A percentile compares a stretch with the other conserved stretches of the same genome.
Conservation (phyloP, 1,284 basidiomycete genomes). For the Wolfiporia cocos region DNA sequence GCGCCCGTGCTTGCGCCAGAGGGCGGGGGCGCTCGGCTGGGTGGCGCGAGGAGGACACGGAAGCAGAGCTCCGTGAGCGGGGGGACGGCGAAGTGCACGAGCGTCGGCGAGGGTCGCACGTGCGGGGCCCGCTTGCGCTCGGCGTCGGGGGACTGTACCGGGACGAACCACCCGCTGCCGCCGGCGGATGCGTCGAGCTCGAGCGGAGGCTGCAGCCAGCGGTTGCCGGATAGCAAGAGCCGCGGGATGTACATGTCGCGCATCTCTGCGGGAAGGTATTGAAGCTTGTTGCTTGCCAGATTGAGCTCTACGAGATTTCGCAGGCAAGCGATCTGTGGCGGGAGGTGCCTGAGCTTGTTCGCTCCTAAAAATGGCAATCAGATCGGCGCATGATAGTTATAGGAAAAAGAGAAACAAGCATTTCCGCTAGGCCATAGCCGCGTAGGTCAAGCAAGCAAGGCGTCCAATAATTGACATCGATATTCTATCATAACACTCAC, state of each 20-base stretch:
- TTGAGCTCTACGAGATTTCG: constrained; percentile 54
- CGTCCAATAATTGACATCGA: too few species aligned
- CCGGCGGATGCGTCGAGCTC: neutral
- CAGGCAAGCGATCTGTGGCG: constrained; percentile 56
- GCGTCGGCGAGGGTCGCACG: constrained; percentile 15
- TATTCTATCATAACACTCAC: too few species aligned
- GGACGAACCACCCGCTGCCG: neutral
- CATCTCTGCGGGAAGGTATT: constrained; percentile 64
- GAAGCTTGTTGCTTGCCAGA: constrained; percentile 52
- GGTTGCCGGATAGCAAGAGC: constrained; percentile 50
- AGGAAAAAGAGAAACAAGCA: too few species aligned
- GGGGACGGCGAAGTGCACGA: constrained; percentile 27
- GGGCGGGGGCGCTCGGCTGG: too few species aligned
- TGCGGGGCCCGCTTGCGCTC: constrained; percentile 6
- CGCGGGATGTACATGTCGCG: constrained; percentile 41
- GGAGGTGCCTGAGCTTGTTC: constrained; percentile 54
- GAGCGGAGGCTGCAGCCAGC: constrained; percentile 37
- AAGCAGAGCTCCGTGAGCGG: constrained; percentile 46
- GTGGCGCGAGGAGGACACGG: constrained; percentile 38
- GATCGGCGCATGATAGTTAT: too few species aligned
- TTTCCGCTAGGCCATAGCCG: too few species aligned
- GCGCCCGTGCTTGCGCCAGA: too few species aligned
- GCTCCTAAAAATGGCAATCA: constrained; percentile 34
- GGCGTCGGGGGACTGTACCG: neutral
- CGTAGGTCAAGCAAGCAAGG: too few species aligned